Percentiles rank a stretch among this genome's conserved stretches.
Evolutionary conservation across 768 basidiomycete genomes (phyloP).

Genomic region (Lanmaoa rubissima): DNA sequence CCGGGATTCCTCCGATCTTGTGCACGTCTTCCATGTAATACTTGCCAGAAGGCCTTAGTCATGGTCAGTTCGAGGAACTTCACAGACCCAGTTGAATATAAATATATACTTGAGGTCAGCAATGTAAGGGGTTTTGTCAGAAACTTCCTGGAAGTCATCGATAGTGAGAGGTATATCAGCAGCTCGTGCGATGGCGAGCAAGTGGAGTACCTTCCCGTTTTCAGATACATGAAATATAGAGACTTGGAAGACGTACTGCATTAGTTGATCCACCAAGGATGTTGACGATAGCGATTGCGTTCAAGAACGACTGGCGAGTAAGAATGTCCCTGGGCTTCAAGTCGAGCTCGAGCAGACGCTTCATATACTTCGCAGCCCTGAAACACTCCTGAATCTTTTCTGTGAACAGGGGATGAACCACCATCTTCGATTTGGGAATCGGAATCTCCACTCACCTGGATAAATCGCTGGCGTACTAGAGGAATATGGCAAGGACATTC

Average conservation of each 20-base stretch:
- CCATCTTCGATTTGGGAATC: background rate
- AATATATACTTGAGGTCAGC: conserved; percentile 71
- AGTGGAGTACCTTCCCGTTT: conserved; percentile 63
- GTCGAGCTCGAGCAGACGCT: conserved; percentile 68
- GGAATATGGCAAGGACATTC: conserved; percentile 84
- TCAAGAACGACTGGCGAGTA: conserved; percentile 71
- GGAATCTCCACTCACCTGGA: conserved; percentile 43
- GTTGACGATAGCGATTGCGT: conserved; percentile 79
- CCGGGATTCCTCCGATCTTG: conserved; percentile 80
- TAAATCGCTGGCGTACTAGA: conserved; percentile 69
- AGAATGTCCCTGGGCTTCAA: conserved; percentile 81
- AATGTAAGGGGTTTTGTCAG: conserved; percentile 78
- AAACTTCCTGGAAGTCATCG: conserved; percentile 83
- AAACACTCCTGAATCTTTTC: conserved; percentile 84
- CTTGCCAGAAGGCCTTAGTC: conserved; percentile 69
- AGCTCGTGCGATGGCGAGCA: conserved; percentile 82
- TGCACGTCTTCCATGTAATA: conserved; percentile 93
- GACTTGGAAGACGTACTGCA: conserved; percentile 48
- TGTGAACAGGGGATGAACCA: conserved; percentile 23
- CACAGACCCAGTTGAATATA: conserved; percentile 20
- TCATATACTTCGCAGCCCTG: conserved; percentile 75
- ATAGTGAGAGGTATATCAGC: conserved; percentile 72
- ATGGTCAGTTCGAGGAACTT: conserved; percentile 2
- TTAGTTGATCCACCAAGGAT: conserved; percentile 87
- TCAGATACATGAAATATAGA: conserved; percentile 6